Evolutionary conservation across 2,329 filamentous ascomycete species (phyloP).

Genomic region (Ophiobolus disseminans): DNA sequence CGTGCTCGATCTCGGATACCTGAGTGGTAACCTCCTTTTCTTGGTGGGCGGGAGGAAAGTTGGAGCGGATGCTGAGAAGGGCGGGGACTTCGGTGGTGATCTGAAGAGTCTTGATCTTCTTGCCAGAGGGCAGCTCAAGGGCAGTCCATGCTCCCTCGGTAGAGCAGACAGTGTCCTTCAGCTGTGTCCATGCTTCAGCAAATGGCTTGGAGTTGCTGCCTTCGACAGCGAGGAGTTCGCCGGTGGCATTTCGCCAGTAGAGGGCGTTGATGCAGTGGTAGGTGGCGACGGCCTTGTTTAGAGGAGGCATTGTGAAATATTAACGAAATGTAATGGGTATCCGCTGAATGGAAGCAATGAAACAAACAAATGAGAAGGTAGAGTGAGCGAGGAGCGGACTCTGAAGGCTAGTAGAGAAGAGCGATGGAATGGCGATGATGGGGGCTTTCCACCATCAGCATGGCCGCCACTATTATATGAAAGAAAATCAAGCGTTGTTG

Average conservation of each 20-base stretch:
- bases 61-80: constrained; percentile 28
- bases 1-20: constrained; percentile 29
- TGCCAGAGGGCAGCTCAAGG: constrained; percentile 32
- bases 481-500: constrained; percentile 17
- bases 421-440: constrained; percentile 14
- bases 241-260: constrained; percentile 36
- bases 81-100: constrained; percentile 23
- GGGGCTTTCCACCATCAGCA: constrained; percentile 3
- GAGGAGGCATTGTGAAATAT: constrained; percentile 30
- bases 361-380: constrained; percentile 15
- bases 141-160: constrained; percentile 19
- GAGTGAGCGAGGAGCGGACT: constrained; percentile 4
- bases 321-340: constrained; percentile 11
- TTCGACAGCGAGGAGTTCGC: constrained; percentile 32
- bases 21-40: constrained; percentile 26
- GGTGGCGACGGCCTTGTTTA: constrained; percentile 38
- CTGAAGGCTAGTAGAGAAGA: constrained; percentile 11
- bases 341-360: constrained; percentile 9
- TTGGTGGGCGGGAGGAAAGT: constrained; percentile 30
- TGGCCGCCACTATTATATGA: constrained; percentile 27
- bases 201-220: constrained; percentile 31
- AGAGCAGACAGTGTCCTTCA: constrained; percentile 25
- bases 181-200: constrained; percentile 26
- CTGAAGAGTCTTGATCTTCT: constrained; percentile 29
- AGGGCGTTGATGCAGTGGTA: constrained; percentile 39